Evolutionary conservation across 2,329 filamentous ascomycete genomes (phyloP).

Genomic region (Verticillium albo-atrum): DNA sequence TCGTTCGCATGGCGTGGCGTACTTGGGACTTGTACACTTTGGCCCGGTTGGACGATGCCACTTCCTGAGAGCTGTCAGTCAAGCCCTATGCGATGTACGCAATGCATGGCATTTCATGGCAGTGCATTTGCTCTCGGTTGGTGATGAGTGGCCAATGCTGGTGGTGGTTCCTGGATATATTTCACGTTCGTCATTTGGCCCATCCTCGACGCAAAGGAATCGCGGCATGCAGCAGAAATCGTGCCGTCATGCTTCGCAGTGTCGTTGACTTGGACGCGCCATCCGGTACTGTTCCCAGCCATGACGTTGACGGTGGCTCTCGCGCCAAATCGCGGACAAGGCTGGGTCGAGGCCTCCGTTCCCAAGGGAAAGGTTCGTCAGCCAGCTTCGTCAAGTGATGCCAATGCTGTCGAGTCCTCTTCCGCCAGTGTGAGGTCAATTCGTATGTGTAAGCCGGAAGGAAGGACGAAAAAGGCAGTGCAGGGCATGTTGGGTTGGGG

Average conservation of each 20-base stretch:
- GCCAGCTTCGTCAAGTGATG: neutral
- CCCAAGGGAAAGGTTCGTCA: neutral
- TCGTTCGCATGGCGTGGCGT: neutral
- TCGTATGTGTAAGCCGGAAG: no score
- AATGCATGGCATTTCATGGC: neutral
- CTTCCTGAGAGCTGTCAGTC: neutral
- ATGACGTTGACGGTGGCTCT: neutral
- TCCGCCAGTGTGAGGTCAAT: no score
- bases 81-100: neutral
- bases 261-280: neutral
- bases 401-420: neutral
- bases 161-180: no score
- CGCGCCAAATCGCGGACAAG: neutral
- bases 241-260: no score
- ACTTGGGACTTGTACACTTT: neutral
- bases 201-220: no score
- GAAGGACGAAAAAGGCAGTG: no score
- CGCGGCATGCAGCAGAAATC: no score
- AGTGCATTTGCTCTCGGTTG: no score
- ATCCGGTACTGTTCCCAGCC: neutral
- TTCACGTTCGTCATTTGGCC: no score
- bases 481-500: no score
- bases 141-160: no score
- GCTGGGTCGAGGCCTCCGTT: neutral
- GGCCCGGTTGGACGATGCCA: neutral